Conservation (phyloP, 1,284 basidiomycete species). For the Rhodotorula sp. region DNA sequence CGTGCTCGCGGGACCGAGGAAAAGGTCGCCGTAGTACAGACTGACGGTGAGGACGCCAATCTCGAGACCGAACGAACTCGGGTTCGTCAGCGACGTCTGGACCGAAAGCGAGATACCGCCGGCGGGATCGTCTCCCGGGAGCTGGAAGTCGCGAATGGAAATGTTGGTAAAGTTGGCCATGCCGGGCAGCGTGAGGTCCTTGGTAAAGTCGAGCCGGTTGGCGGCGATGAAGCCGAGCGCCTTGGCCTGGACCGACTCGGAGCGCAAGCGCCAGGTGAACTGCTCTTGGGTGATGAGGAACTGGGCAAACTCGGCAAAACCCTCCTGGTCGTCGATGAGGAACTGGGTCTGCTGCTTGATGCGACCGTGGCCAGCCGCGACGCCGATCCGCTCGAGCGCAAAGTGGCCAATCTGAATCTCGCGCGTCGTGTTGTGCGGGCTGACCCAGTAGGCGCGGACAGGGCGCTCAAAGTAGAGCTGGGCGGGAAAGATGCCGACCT, state of each 20-base stretch:
- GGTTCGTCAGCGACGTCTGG: slow-evolving; percentile 63
- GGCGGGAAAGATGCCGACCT: slow-evolving; percentile 52
- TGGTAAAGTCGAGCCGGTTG: slow-evolving; percentile 64
- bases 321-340: slow-evolving; percentile 47
- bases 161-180: slow-evolving; percentile 68
- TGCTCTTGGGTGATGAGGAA: slow-evolving; percentile 65
- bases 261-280: slow-evolving; percentile 70
- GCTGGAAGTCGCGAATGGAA: slow-evolving; percentile 63
- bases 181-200: slow-evolving; percentile 58
- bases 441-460: slow-evolving; percentile 47
- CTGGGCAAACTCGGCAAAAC: slow-evolving; percentile 49
- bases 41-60: slow-evolving; percentile 70
- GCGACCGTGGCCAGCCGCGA: slow-evolving; percentile 50
- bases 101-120: slow-evolving; percentile 70
- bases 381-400: slow-evolving; percentile 27
- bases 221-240: slow-evolving; percentile 66
- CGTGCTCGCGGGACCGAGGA: slow-evolving; percentile 53
- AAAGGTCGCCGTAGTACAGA: slow-evolving; percentile 63
- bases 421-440: slow-evolving; percentile 44
- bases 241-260: slow-evolving; percentile 63
- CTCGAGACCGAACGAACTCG: slow-evolving; percentile 66
- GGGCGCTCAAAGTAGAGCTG: slow-evolving; percentile 50
- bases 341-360: slow-evolving; percentile 52
- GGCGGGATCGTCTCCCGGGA: slow-evolving; percentile 68
- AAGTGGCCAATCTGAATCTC: slow-evolving; percentile 49